Percentiles rank a stretch among this genome's conserved stretches.
Conservation (phyloP, 225 moss, liverwort and hornwort genomes). For the Pseudoscleropodium purum region DNA sequence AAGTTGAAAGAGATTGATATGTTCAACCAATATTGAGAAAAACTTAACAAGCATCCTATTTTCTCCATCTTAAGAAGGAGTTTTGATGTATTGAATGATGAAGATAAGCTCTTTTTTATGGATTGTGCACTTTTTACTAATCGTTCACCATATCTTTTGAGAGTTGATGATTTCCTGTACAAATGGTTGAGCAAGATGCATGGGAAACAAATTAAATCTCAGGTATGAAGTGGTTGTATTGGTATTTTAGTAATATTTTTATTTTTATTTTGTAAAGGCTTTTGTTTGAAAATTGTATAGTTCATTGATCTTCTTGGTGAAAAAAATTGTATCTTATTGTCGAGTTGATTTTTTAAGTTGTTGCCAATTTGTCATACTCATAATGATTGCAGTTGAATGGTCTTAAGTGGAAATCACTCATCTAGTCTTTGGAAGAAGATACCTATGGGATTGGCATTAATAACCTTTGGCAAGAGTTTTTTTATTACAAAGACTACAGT, state of each 20-base stretch:
- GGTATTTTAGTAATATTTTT: neutral
- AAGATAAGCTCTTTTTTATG: no score
- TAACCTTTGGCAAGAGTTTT: neutral
- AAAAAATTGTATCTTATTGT: no score
- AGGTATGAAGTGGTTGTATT: neutral
- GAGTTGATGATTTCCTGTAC: accelerated
- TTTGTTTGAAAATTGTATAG: no score
- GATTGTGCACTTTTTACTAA: no score
- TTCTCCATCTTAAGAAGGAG: no score
- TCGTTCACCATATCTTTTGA: accelerated
- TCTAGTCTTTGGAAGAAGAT: neutral
- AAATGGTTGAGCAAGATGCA: neutral
- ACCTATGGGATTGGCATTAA: accelerated
- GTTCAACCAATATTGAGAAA: no score
- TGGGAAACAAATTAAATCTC: neutral
- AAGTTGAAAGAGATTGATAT: no score
- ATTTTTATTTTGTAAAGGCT: neutral
- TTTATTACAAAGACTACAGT: neutral
- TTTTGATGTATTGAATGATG: no score
- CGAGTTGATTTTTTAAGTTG: no score
- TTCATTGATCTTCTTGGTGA: no score
- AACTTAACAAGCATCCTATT: no score
- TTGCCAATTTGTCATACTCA: accelerated
- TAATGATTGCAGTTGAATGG: neutral
- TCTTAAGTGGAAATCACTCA: neutral